Evolutionary conservation across 805 yeast genomes (phyloP), one percentile per base, ranked within the genome.

Genomic region (Babjeviella inositovora): DNA sequence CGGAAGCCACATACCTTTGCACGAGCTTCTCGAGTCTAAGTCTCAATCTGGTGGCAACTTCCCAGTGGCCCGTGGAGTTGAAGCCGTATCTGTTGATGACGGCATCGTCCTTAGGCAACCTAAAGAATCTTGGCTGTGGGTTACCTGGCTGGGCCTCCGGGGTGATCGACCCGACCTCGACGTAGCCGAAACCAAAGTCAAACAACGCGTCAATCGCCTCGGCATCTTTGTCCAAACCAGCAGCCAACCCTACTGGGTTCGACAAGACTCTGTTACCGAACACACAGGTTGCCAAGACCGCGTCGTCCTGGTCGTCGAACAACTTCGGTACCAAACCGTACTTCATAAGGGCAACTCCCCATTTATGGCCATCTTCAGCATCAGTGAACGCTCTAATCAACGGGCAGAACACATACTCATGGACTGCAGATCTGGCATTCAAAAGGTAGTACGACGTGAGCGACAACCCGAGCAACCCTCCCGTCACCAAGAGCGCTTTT

Each of bases 11-110:
- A 21, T 33, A 28, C 16, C 26, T 27, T 7, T 28, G 19, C 18
- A 47, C 48, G 19, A 50, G 52, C 19, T 53, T 53, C 21, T 56
- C 57, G 26, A 75, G 60, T 35, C 97, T 69, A 19, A 64, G 35
- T 33, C 71, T 62, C 37, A 85, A 57, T n/a, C 72, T 61, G 2
- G 69, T 68, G 25, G 72, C 50, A 13, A 85, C 93, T 16, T 51
- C 62, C 32, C 68, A 65, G 43, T 84, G 95, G 20, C 97, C 97
- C 22, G 67, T 62, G 4, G 96, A 84, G 43, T 87, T 87, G 61
- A 87, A 85, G 2, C 97, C 97, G 43, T 85, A 87, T 31, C 97
- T 62, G 53, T 87, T 87, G 35, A 85, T 81, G 19, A 87, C 93
- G 4, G 96, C 95, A 26, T 69, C 76, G 45, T 87, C 96, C 32